phyloP scores from a whole-genome alignment of 257 asterid genomes.

The Scutellaria minor region DNA sequence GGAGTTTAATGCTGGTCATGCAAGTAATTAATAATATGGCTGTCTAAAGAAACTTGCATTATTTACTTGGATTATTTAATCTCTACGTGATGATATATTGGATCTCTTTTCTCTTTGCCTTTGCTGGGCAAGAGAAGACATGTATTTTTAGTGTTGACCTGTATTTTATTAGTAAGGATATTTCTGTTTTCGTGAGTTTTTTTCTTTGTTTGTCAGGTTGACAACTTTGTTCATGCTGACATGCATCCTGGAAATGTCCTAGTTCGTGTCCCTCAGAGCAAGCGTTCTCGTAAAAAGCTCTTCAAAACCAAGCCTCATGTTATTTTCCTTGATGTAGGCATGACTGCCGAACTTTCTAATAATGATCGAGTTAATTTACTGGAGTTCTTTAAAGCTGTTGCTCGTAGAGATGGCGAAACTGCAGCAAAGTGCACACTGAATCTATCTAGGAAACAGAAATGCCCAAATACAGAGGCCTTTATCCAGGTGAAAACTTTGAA shows the following conservation, averaged over 20 bases:
- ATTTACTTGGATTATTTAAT: background rate
- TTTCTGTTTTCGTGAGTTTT: constrained; percentile 20
- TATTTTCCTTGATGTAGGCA: constrained; percentile 78
- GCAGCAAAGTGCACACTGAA: constrained; percentile 70
- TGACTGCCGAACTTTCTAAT: constrained; percentile 87
- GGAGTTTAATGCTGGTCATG: background rate
- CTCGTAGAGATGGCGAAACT: constrained; percentile 73
- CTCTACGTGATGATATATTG: constrained; percentile 4
- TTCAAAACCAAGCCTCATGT: constrained; percentile 77
- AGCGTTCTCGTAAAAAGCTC: constrained; percentile 57
- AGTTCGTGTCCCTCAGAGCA: constrained; percentile 58
- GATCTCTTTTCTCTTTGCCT: constrained; percentile 8
- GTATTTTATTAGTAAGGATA: constrained; percentile 15
- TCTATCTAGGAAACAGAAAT: constrained; percentile 69
- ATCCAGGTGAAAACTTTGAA: constrained; percentile 56
- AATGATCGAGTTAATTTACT: constrained; percentile 58
- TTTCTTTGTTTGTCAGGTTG: constrained; percentile 57
- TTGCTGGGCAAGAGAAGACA: constrained; percentile 2
- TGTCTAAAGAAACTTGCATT: constrained; percentile 18
- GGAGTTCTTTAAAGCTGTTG: constrained; percentile 78
- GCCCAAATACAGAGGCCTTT: constrained; percentile 79
- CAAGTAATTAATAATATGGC: background rate
- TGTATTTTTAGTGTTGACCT: constrained; percentile 2
- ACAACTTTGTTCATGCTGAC: constrained; percentile 85
- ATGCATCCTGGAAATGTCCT: constrained; percentile 94